A percentile compares a stretch with the other conserved stretches of the same genome.
Evolutionary conservation across 2,329 filamentous ascomycete genomes (phyloP).

Genomic region (Diaporthe humulicola): DNA sequence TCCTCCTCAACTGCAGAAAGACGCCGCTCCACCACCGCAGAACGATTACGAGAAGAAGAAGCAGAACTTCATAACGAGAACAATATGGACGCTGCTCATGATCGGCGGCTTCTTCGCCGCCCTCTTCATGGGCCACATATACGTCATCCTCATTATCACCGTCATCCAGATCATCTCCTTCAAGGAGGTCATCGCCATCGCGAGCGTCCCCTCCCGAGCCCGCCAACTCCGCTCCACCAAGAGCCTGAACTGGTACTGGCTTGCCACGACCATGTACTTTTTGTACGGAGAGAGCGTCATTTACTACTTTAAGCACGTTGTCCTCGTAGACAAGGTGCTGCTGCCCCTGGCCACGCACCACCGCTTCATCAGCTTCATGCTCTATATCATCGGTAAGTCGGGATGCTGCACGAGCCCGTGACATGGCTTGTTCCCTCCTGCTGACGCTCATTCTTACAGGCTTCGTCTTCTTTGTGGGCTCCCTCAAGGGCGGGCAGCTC

Average conservation of each 20-base stretch:
- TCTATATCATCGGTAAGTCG: slow-evolving; percentile 93
- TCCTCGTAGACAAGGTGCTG: slow-evolving; percentile 93
- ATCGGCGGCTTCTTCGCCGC: slow-evolving; percentile 91
- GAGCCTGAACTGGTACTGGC: slow-evolving; percentile 98
- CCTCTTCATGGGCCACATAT: slow-evolving; percentile 97
- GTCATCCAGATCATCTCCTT: slow-evolving; percentile 96
- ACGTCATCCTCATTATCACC: slow-evolving; percentile 94
- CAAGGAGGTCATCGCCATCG: slow-evolving; percentile 99
- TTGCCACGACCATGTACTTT: slow-evolving; percentile 99
- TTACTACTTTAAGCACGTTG: slow-evolving; percentile 99
- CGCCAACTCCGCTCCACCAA: slow-evolving; percentile 94
- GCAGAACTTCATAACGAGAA: slow-evolving; percentile 95
- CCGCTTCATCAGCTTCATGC: slow-evolving; percentile 97
- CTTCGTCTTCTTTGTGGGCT: slow-evolving; percentile 97
- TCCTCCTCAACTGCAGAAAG: slow-evolving; percentile 53
- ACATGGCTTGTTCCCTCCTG: not conserved
- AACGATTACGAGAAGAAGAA: slow-evolving; percentile 98
- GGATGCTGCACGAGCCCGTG: not conserved
- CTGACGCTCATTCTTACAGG: slow-evolving; percentile 64
- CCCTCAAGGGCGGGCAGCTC: slow-evolving; percentile 95
- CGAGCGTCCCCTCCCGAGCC: slow-evolving; percentile 92
- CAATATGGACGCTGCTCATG: slow-evolving; percentile 99
- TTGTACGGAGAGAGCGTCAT: slow-evolving; percentile 98
- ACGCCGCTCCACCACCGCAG: slow-evolving; percentile 56
- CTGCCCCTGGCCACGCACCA: slow-evolving; percentile 96